phyloP scores from a whole-genome alignment of 2,329 filamentous ascomycete genomes.

The Pestalotiopsis sp. region DNA sequence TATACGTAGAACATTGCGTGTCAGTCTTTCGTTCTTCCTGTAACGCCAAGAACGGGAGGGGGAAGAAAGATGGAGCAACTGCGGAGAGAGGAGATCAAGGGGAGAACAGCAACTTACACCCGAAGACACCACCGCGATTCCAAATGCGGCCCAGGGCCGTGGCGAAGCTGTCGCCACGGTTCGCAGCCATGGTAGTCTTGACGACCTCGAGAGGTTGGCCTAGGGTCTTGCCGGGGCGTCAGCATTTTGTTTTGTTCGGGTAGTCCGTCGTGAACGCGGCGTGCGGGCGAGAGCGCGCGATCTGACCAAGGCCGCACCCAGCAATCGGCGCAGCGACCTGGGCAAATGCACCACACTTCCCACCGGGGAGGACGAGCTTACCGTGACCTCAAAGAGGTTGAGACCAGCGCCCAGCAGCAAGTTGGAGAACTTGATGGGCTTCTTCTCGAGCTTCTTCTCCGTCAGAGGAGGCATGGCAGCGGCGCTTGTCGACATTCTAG shows the following conservation, averaged over 20 bases:
- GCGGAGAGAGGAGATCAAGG: neutral
- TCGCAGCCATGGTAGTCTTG: constrained; percentile 99
- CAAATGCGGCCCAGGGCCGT: constrained; percentile 85
- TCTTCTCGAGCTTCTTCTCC: constrained; percentile 79
- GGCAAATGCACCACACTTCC: too few species aligned
- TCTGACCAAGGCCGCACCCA: too few species aligned
- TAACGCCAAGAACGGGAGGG: constrained; percentile 7
- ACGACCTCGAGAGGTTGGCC: constrained; percentile 91
- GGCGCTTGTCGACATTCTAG: constrained; percentile 64
- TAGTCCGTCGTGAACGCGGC: too few species aligned
- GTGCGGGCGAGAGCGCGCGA: too few species aligned
- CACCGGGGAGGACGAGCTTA: neutral
- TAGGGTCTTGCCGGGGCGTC: constrained; percentile 28
- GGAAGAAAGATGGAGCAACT: neutral
- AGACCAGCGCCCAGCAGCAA: constrained; percentile 89
- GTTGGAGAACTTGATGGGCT: constrained; percentile 99
- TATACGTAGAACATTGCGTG: constrained; percentile 39
- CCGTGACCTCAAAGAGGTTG: constrained; percentile 88
- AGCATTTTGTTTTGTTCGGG: neutral
- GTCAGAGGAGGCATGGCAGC: constrained; percentile 50
- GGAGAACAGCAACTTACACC: constrained; percentile 72
- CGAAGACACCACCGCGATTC: constrained; percentile 88
- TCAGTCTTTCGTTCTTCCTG: neutral
- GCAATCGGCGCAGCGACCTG: too few species aligned
- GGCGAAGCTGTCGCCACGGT: constrained; percentile 85